Evolutionary conservation across 2,329 filamentous ascomycete genomes (phyloP), one percentile per base, ranked within the genome.

Genomic region (Exophiala viscosa): DNA sequence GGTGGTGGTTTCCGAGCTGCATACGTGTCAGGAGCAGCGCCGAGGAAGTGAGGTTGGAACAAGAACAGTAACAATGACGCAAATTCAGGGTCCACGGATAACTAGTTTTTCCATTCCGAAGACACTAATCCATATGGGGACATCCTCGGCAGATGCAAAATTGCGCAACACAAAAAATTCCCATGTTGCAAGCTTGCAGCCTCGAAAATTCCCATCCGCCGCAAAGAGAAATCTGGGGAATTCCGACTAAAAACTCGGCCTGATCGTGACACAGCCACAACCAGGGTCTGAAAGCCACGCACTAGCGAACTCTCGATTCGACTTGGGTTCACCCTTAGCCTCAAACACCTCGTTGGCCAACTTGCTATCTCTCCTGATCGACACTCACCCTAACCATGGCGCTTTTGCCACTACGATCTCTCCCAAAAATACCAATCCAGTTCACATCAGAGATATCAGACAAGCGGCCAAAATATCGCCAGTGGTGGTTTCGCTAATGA

Each of bases 11-110:
- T n/a, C n/a, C n/a, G n/a, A n/a, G n/a, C 23, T 5, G 23, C 8
- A 28, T 28, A 28, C 23, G 23, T 5, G 5, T 28, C 23, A 28
- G 23, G 20, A 23, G 6, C 20, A 23, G 6, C 3, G 20, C 10
- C 13, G 5, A 44, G 48, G 34, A 52, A 33, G 28, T 57, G 51
- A 57, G 45, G 55, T 57, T 54, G 51, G 55, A 54, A 54, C 45
- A 54, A 54, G 32, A 32, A 46, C 48, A 32, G 40, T 47, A 53
- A 51, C 34, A 17, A 54, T 40, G 33, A 33, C n/a, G 18, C 40
- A 5, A 20, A 7, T 14, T 14, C 10, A 23, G 45, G 23, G 41
- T 17, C 15, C 31, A 6, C 6, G 35, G 52, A 23, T 31, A 3
- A 11, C 45, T 49, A 15, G 38, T 54, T 57, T 54, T 49, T 47